Evolutionary conservation across 1,139 yeast genomes (phyloP).

Genomic region (Zygoascus sp.): DNA sequence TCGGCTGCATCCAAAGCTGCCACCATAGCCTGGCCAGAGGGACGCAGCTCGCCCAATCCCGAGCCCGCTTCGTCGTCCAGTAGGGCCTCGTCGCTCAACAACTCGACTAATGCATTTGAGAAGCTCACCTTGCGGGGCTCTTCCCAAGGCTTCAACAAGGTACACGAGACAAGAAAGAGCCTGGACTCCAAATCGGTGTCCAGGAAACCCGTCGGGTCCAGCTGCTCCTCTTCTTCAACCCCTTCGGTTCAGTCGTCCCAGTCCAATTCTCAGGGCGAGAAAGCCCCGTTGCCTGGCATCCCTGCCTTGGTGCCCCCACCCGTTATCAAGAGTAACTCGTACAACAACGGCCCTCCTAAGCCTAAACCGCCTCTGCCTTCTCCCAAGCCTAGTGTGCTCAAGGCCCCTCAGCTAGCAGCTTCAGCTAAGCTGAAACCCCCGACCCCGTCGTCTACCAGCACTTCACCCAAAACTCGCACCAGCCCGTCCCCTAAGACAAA

Average conservation of each 20-base stretch:
- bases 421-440: conserved; percentile 2
- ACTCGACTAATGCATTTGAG: conserved; percentile 16
- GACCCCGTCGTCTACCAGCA: background rate
- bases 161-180: conserved; percentile 8
- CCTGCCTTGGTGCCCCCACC: conserved; percentile 5
- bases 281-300: background rate
- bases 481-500: background rate
- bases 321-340: conserved; percentile 1
- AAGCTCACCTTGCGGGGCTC: conserved; percentile 18
- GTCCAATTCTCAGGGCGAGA: background rate
- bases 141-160: conserved; percentile 18
- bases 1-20: conserved; percentile 27
- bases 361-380: conserved; percentile 9
- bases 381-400: conserved; percentile 2
- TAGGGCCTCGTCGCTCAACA: conserved; percentile 3
- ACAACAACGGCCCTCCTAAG: conserved; percentile 6
- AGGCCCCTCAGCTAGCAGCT: background rate
- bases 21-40: conserved; percentile 25
- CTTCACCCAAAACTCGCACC: conserved; percentile 1
- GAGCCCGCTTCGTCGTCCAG: background rate
- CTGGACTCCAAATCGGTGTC: conserved; percentile 10
- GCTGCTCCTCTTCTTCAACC: background rate
- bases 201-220: conserved; percentile 11
- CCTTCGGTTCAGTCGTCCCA: too few species aligned
- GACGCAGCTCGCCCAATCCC: conserved; percentile 7